A percentile compares a stretch with the other conserved stretches of the same genome.
Conservation (phyloP, 495 filamentous ascomycete species). For the Talaromyces adpressus region DNA sequence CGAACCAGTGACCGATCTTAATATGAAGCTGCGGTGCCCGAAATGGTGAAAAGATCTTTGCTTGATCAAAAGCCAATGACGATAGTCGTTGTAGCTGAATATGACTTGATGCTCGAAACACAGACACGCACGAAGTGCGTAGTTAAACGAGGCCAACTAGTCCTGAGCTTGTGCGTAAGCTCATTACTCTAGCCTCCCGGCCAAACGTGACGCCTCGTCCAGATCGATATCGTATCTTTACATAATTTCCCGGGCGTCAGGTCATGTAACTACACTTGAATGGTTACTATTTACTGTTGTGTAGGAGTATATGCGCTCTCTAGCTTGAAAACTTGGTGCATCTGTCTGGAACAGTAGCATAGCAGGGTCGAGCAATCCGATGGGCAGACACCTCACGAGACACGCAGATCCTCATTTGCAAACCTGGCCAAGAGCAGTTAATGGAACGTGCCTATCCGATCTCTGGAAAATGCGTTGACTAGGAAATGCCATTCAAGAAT, state of each 20-base stretch:
- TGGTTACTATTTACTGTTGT: background rate
- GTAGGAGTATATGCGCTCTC: background rate
- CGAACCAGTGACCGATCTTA: background rate
- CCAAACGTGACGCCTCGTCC: background rate
- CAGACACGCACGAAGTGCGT: background rate
- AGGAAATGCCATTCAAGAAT: background rate
- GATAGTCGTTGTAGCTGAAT: too few species aligned
- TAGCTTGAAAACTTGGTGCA: background rate
- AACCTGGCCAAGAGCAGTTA: background rate
- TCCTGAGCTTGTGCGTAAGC: background rate
- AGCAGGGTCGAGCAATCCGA: background rate
- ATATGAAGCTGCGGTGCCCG: background rate
- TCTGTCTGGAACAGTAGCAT: background rate
- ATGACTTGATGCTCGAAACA: background rate
- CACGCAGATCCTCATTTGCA: background rate
- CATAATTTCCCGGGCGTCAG: background rate
- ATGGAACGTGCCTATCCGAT: background rate
- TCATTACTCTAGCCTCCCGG: background rate
- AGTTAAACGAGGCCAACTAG: background rate
- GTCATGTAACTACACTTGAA: background rate
- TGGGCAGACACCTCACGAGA: background rate
- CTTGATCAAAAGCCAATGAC: too few species aligned
- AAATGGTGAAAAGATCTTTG: too few species aligned
- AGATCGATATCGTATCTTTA: background rate
- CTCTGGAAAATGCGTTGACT: background rate